Evolutionary conservation across 2,329 filamentous ascomycete species (phyloP), one percentile per base, ranked within the genome.

Genomic region (Aureobasidium mangrovei): DNA sequence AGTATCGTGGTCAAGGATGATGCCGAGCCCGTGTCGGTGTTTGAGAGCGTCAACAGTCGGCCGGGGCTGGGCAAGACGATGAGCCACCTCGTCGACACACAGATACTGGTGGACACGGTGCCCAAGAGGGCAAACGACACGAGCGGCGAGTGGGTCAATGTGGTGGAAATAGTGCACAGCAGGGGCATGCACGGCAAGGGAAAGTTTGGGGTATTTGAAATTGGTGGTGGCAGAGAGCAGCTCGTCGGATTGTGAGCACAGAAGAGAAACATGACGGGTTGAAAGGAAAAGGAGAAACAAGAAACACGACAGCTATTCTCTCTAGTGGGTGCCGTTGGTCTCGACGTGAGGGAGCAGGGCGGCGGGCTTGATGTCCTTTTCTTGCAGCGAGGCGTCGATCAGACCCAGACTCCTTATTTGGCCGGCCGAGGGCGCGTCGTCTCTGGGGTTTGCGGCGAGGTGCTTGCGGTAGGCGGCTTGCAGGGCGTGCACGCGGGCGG

Each of bases 341-440:
- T 56, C 57, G 53, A 60, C 60, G 44, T 56, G 60, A 9, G 73
- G 73, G 58, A 76, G 65, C 61, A 72, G 65, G 56, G 68, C 69
- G 60, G 66, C 70, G 42, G 68, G 60, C 63, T 73, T 75, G 33
- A 77, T 62, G 58, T 75, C 69, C 69, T 75, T 75, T 68, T 93
- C 87, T 63, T 94, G 87, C 62, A 93, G 85, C 70, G 89, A 89
- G 66, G 67, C 70, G 45, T 85, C 84, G 63, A 97, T 67, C 61
- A 96, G 72, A 42, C 91, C 91, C 59, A 97, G 71, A 69, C 86
- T 90, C 70, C 89, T 80, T 77, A 97, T 94, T 76, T 93, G 83
- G 57, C 87, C 88, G 4, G 87, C 86, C 60, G 81, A 90, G 57
- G 89, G 89, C 56, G 83, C 85, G 65, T 88, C 84, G 68, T 93